Evolutionary conservation across 495 filamentous ascomycete genomes (phyloP), one percentile per base, ranked within the genome.

Genomic region (Pyrenopolyporus hunteri): DNA sequence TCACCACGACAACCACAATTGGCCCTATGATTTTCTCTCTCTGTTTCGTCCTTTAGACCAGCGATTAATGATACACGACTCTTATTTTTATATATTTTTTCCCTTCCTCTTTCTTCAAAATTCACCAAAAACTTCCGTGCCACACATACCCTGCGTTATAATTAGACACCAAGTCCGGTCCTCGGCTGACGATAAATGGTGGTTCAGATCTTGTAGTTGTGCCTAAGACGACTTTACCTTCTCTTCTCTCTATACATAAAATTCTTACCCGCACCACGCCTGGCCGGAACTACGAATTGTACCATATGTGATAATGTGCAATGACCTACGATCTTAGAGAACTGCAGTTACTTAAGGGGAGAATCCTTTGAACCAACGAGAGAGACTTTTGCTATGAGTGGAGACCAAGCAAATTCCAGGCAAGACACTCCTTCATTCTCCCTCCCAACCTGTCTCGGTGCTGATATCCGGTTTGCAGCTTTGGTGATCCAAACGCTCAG

Each of bases 401-500:
- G 84, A 82, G 87, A 90, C 80, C 82, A 86, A 73, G 81, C 79
- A 71, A 81, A 81, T 71, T 85, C 87, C 76, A 89, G 88, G 88
- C 89, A 84, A 79, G 81, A 69, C 49, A 53, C 55, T n/a, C n/a
- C 31, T 54, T 60, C 60, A 55, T 66, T 67, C 37, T 59, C 66
- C 58, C 57, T 66, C 63, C 56, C 46, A 20, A 50, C 40, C 32
- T 63, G 51, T 52, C 56, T 62, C 52, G 43, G 40, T 64, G 63
- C 68, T 75, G 59, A 74, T 57, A 57, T 29, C 42, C 26, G 10
- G 53, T 53, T 62, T 77, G 73, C 66, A 90, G 88, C 83, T 90
- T 89, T 85, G 88, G 81, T 82, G 85, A 87, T 80, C 83, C 85
- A 73, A 85, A 85, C 82, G 86, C 84, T 80, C 85, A 88, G 78